Evolutionary conservation across 306 rosid genomes (phyloP), one percentile per base, ranked within the genome.

Genomic region (Chamaecrista fasciculata): DNA sequence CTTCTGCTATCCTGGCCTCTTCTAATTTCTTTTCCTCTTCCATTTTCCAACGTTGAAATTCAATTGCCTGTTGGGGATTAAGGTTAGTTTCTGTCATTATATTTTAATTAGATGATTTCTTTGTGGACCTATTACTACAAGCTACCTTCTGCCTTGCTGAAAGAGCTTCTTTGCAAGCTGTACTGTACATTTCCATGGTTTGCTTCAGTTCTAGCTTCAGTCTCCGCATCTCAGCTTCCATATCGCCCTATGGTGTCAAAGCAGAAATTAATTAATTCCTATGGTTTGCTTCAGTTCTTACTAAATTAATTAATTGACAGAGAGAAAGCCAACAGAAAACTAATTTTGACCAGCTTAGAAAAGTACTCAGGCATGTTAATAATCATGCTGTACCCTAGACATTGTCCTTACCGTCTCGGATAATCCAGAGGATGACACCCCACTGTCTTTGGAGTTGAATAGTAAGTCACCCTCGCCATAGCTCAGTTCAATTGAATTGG

Each of bases 151-250:
- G 79, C 73, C 81, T 79, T 16, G 94, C 94, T 11, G 77, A 47
- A 28, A 82, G 73, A 26, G 91, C 97, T 84, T 90, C 96, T 79
- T 74, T 83, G 85, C 97, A 90, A 42, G 95, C 98, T 16, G 94
- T 51, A 53, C 81, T 86, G 55, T 90, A 94, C 97, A 94, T 73
- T 31, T 90, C 97, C 96, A 86, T 88, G 19, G 97, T 90, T 68
- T 88, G 94, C 82, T 85, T 83, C 60, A 94, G 87, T 82, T 94
- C 98, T 60, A 83, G 76, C 80, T 78, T 83, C 51, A 94, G 77
- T 80, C 97, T 79, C 75, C 85, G 82, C 98, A 94, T 88, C 83
- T 94, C 98, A 6, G 89, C 84, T 75, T 94, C 98, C 55, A 84
- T 78, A 10, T 86, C 97, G 50, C 90, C 97, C 98, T 87, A 57